Percentiles rank a stretch among this genome's conserved stretches.
phyloP scores from a whole-genome alignment of 371 early-diverging fungal species.

The Mortierella polycephala region DNA sequence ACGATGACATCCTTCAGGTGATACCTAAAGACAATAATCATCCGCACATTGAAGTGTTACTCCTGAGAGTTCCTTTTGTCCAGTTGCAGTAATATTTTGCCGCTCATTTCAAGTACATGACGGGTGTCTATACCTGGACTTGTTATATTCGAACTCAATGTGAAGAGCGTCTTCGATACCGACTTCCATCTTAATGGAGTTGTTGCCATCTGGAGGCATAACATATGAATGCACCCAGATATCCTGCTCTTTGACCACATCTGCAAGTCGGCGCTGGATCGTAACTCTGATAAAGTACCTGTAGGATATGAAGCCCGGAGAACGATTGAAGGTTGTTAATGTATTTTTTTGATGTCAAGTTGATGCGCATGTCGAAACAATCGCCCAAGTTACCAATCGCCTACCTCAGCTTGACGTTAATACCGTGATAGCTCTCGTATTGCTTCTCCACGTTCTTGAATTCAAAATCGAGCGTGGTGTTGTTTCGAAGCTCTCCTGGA shows the following conservation, averaged over 20 bases:
- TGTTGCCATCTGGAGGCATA: conserved; percentile 84
- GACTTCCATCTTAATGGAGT: conserved; percentile 94
- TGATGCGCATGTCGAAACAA: neutral
- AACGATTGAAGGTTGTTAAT: no score
- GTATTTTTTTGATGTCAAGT: no score
- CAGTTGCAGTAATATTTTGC: no score
- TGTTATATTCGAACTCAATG: conserved; percentile 92
- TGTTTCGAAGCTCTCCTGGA: conserved; percentile 82
- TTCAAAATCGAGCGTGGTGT: conserved; percentile 80
- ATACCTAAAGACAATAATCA: conserved; percentile 58
- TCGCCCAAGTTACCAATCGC: no score
- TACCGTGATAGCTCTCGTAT: conserved; percentile 91
- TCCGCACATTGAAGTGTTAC: no score
- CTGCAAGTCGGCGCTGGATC: conserved; percentile 75
- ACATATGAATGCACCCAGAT: conserved; percentile 91
- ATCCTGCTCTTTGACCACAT: conserved; percentile 79
- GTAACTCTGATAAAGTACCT: conserved; percentile 89
- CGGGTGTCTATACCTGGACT: conserved; percentile 56
- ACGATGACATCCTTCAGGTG: conserved; percentile 98
- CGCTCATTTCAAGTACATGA: conserved; percentile 14
- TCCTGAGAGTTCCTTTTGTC: no score
- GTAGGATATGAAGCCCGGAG: neutral
- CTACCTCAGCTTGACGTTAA: conserved; percentile 89
- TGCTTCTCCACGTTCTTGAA: conserved; percentile 94
- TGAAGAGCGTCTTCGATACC: conserved; percentile 95